Base-by-base conservation (phyloP, 1,284 basidiomycete genomes). In the Trichosporon faecale region DNA sequence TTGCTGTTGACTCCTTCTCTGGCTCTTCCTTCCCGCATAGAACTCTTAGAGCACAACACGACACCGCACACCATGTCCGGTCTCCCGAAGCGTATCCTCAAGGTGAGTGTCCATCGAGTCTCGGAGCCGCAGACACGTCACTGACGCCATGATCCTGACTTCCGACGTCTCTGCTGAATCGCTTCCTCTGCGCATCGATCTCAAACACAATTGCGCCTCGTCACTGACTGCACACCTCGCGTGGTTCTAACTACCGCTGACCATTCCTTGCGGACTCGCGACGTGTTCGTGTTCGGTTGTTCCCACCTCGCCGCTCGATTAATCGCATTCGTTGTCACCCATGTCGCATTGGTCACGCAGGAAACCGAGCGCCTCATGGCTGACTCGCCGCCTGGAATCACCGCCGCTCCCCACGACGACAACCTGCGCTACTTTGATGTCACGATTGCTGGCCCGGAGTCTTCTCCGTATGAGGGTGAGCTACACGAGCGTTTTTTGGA, bases 401-500 rank as follows among this genome's bases (percentile, higher is more conserved):
- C 91, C 29, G 97, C 96, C 21, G 85, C 87, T 11, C 95, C 96
- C 6, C 96, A 99, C 79, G 95, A 99, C 16, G 96, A 99, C 81
- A 99, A 99, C 85, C 86, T 99, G 71, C 88, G 96, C 67, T 98
- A 99, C 86, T 99, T 99, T 85, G 95, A 99, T 85, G 96, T 99
- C 60, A 91, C 93, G 66, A 96, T 99, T 77, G 88, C 93, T 75
- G 96, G 96, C 33, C 96, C 96, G 1, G 91, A 91, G 74, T 93
- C 92, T 46, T 95, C 93, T 78, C 95, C 97, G 0, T 99, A 98
- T 82, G 90, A 94, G 84, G 89, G 95, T 95, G 81, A 79, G 92
- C 86, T 40, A 0, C n/a, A n/a, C n/a, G n/a, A n/a, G n/a, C n/a
- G 6, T 9, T 27, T 8, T 3, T 14, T 37, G 29, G 23, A 16